A percentile compares a stretch with the other conserved stretches of the same genome.
These are phyloP conservation scores for Marsdenia floribunda DNA, from an alignment of 257 asterid genomes.

Conservation along the genomic window DNA sequence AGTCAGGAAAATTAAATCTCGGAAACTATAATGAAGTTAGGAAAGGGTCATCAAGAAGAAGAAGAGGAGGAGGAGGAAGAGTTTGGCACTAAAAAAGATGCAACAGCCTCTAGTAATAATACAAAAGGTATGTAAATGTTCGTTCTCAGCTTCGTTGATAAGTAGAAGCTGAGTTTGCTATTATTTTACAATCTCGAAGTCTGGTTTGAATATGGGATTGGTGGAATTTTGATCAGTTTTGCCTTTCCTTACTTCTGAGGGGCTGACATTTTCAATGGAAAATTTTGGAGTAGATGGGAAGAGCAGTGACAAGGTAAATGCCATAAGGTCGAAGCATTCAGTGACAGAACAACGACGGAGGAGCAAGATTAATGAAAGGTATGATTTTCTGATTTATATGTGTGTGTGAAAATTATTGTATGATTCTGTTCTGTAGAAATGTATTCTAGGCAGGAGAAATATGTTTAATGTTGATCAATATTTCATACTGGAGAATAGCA, in stretches of 20 bases:
- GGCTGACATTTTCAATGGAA: not conserved
- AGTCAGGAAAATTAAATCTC: constrained; percentile 18
- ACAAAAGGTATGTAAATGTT: constrained; percentile 40
- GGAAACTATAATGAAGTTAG: constrained; percentile 52
- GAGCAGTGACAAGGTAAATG: constrained; percentile 36
- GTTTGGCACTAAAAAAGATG: constrained; percentile 50
- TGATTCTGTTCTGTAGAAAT: not conserved
- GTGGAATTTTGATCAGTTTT: not conserved
- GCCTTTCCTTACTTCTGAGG: not conserved
- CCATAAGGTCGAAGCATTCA: constrained; percentile 37
- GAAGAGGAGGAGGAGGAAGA: constrained; percentile 79
- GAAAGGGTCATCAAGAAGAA: constrained; percentile 63
- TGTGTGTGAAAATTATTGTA: not conserved
- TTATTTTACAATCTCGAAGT: not conserved
- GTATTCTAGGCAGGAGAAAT: too few relatives aligned
- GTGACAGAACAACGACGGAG: constrained; percentile 40
- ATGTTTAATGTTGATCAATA: not conserved
- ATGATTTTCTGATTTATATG: not conserved
- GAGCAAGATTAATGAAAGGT: constrained; percentile 44
- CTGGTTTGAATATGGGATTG: not conserved
- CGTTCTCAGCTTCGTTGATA: not conserved
- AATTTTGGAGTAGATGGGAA: constrained; percentile 26
- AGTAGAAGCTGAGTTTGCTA: not conserved
- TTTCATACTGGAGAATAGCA: not conserved
- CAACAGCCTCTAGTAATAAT: constrained; percentile 46